phyloP scores from a whole-genome alignment of 1,284 basidiomycete species.

The Bjerkandera adusta region DNA sequence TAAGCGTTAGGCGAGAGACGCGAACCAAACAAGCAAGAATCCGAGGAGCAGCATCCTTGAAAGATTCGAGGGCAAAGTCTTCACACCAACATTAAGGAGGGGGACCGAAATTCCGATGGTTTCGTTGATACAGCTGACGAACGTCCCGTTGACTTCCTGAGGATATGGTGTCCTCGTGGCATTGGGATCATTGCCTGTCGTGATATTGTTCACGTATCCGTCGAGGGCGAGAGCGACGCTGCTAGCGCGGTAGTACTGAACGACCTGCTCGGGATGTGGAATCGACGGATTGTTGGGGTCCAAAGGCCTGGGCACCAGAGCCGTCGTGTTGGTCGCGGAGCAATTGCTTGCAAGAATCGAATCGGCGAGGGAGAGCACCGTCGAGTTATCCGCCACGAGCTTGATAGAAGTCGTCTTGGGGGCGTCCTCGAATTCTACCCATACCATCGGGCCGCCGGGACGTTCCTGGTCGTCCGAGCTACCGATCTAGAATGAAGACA shows the following conservation, averaged over 20 bases:
- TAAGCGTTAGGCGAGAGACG: too few species aligned
- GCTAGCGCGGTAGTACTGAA: constrained; percentile 61
- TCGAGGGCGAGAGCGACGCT: constrained; percentile 52
- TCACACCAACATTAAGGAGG: constrained; percentile 40
- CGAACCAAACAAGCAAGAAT: too few species aligned
- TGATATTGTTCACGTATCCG: constrained; percentile 61
- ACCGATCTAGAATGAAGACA: constrained; percentile 49
- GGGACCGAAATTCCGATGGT: constrained; percentile 52
- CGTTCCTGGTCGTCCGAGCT: constrained; percentile 47
- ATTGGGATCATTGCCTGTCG: constrained; percentile 37
- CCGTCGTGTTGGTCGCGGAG: constrained; percentile 31
- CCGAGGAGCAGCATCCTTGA: too few species aligned
- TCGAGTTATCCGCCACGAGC: constrained; percentile 56
- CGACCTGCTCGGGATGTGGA: constrained; percentile 47
- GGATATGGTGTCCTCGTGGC: constrained; percentile 49
- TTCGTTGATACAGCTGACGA: constrained; percentile 51
- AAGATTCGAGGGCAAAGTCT: too few species aligned
- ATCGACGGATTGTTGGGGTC: constrained; percentile 27
- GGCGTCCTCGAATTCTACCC: constrained; percentile 48
- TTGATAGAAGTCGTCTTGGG: constrained; percentile 47
- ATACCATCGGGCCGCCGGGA: constrained; percentile 54
- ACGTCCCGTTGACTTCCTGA: constrained; percentile 38
- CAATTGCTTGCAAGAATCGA: constrained; percentile 49
- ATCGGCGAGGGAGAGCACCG: constrained; percentile 45
- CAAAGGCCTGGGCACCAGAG: constrained; percentile 29